phyloP scores from a whole-genome alignment of 441 rosid genomes.

The Lepidium campestre region DNA sequence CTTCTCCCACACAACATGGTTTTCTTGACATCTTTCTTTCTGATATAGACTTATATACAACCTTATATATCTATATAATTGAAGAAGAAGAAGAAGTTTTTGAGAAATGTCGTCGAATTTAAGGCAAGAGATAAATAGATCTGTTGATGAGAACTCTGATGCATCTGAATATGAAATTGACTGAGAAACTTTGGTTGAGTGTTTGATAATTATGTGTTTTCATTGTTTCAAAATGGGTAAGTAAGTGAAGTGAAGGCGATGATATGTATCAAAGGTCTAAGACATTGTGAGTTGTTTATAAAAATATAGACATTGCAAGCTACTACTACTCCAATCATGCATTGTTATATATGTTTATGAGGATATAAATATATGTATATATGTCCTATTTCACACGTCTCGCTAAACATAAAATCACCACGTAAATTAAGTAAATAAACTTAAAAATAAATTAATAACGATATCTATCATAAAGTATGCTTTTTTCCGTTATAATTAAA shows the following conservation, averaged over 20 bases:
- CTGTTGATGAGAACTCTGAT: constrained; percentile 20
- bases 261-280: not conserved
- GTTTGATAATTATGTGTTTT: not conserved
- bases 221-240: not conserved
- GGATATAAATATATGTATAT: not conserved
- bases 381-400: not conserved
- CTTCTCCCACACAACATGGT: constrained; percentile 33
- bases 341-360: not conserved
- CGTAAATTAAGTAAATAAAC: not conserved
- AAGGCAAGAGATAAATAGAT: constrained; percentile 16
- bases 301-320: not conserved
- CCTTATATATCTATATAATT: not conserved
- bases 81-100: not conserved
- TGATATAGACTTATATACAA: not conserved
- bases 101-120: constrained; percentile 9
- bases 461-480: not conserved
- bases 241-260: not conserved
- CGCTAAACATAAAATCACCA: not conserved
- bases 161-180: constrained; percentile 18
- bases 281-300: not conserved
- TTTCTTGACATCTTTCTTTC: constrained; percentile 31
- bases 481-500: too few species aligned
- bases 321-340: not conserved
- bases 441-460: not conserved
- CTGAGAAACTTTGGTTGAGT: constrained; percentile 12